Percentiles rank a stretch among this genome's conserved stretches.
These are phyloP conservation scores for Neospora caninum DNA, from an alignment of 169 alveolate species.

Conservation along the genomic window DNA sequence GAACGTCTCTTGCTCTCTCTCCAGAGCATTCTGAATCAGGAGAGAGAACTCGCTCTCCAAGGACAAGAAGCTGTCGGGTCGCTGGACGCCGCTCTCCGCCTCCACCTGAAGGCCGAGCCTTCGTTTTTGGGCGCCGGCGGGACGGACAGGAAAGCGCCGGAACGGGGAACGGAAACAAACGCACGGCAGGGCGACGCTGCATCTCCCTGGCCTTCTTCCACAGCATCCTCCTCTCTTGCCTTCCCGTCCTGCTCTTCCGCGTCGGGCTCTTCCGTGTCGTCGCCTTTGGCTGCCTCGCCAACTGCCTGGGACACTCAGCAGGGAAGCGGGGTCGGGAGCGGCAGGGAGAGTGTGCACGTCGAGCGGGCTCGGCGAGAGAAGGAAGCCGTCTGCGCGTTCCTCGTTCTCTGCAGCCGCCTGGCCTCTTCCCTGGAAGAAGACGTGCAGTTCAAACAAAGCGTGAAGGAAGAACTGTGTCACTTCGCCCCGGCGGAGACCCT, in stretches of 20 bases:
- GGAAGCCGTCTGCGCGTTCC: neutral
- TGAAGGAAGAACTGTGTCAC: neutral
- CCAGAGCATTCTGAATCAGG: neutral
- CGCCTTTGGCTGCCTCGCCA: too few relatives aligned
- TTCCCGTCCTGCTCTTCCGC: too few relatives aligned
- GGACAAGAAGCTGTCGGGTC: neutral
- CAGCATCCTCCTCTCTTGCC: too few relatives aligned
- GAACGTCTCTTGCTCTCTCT: neutral
- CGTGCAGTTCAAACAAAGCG: neutral
- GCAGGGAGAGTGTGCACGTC: too few relatives aligned
- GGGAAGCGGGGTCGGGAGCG: neutral
- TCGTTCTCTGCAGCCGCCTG: neutral
- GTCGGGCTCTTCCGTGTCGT: too few relatives aligned
- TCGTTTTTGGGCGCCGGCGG: neutral
- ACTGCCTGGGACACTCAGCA: neutral
- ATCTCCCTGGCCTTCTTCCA: too few relatives aligned
- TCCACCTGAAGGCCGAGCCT: neutral
- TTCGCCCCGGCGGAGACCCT: neutral
- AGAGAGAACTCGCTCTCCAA: neutral
- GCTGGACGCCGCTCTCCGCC: neutral
- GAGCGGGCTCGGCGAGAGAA: neutral
- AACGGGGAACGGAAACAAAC: too few relatives aligned
- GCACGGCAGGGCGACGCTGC: neutral
- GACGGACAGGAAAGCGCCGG: neutral
- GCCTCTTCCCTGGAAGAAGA: neutral